phyloP scores from a whole-genome alignment of 139 green algal species.

The Chlorella sp. region DNA sequence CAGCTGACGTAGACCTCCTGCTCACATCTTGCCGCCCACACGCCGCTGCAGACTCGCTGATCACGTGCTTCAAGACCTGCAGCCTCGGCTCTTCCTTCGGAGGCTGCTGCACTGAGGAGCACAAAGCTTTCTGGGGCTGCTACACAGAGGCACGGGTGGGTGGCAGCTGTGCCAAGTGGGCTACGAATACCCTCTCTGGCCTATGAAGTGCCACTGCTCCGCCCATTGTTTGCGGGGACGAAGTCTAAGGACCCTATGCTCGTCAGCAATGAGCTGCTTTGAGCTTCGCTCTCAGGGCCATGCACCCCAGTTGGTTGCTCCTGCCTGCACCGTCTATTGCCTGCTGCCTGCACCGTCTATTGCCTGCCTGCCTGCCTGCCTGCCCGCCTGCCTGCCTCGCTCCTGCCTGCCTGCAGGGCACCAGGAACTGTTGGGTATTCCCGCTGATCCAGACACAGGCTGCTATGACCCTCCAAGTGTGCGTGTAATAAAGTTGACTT shows the following conservation, averaged over 20 bases:
- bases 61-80: constrained; percentile 44
- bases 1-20: background rate
- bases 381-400: no score
- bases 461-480: no score
- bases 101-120: constrained; percentile 42
- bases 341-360: no score
- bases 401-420: no score
- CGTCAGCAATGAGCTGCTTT: no score
- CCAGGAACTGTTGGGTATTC: no score
- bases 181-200: no score
- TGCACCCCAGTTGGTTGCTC: no score
- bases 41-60: constrained; percentile 18
- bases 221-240: background rate
- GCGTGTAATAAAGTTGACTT: background rate
- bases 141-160: constrained; percentile 37
- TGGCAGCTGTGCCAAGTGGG: background rate
- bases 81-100: constrained; percentile 14
- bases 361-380: background rate
- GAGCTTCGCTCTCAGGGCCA: no score
- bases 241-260: background rate
- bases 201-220: background rate
- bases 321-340: no score
- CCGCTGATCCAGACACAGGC: no score
- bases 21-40: background rate
- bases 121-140: constrained; percentile 49